Evolutionary conservation across 345 rosid species (phyloP).

Genomic region (Brassica juncea): DNA sequence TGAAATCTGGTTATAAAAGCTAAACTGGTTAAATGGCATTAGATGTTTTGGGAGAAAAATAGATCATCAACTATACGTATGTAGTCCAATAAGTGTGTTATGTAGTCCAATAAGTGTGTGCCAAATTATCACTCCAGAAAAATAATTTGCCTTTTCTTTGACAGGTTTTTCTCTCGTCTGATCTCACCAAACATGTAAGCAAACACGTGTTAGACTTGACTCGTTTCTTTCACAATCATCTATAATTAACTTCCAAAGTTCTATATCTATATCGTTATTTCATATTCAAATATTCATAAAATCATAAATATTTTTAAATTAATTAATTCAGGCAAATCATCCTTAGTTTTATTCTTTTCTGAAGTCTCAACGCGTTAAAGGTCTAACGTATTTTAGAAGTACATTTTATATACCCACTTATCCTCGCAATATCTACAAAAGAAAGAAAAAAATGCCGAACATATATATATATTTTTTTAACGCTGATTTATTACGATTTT

Average conservation of each 20-base stretch:
- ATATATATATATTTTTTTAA: too few relatives aligned
- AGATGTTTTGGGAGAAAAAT: background rate
- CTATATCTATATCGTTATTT: background rate
- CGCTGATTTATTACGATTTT: too few relatives aligned
- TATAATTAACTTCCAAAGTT: background rate
- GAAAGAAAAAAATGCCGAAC: background rate
- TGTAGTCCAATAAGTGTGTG: background rate
- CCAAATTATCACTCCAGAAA: conserved; percentile 22
- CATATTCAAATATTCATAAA: conserved; percentile 1
- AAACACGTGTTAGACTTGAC: conserved; percentile 12
- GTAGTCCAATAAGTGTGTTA: background rate
- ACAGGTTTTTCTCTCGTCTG: background rate
- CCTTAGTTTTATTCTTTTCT: background rate
- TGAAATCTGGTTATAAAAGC: background rate
- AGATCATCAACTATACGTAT: background rate
- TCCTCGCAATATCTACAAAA: background rate
- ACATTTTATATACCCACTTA: background rate
- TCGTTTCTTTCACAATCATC: background rate
- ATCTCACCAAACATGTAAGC: conserved; percentile 13
- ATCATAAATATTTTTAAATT: background rate
- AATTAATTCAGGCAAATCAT: background rate
- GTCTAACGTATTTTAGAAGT: background rate
- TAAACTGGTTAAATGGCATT: background rate
- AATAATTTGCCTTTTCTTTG: conserved; percentile 27
- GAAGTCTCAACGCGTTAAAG: background rate